A percentile compares a stretch with the other conserved stretches of the same genome.
Conservation (phyloP, 2,329 filamentous ascomycete genomes). For the Furcasterigmium sp. region DNA sequence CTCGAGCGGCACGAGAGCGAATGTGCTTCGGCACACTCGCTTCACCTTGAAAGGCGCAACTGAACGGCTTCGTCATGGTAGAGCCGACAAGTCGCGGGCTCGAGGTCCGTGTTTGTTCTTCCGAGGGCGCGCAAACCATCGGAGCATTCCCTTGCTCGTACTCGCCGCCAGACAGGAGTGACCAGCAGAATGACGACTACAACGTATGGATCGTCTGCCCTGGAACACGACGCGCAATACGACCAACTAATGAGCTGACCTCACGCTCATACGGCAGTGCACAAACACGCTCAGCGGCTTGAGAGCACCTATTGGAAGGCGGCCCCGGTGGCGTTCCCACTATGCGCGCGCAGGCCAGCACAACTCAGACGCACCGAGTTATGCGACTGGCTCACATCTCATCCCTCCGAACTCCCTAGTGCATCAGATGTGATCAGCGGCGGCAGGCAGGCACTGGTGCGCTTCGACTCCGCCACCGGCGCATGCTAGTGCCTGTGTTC, state of each 20-base stretch:
- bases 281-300: background rate
- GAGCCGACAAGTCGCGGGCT: background rate
- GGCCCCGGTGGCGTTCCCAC: constrained; percentile 1
- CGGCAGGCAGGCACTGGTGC: background rate
- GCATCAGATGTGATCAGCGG: constrained; percentile 1
- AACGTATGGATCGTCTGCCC: background rate
- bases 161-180: background rate
- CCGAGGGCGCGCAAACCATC: too few species aligned
- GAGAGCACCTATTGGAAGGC: background rate
- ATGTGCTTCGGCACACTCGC: too few species aligned
- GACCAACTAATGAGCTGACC: background rate
- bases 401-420: too few species aligned
- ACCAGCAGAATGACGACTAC: background rate
- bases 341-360: constrained; percentile 2
- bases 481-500: constrained; percentile 3
- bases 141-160: background rate
- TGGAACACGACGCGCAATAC: background rate
- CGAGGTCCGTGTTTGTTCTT: too few species aligned
- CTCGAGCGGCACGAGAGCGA: too few species aligned
- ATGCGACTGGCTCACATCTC: background rate
- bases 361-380: background rate
- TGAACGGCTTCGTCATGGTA: too few species aligned
- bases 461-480: background rate
- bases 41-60: too few species aligned
- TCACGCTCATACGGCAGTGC: background rate